Conservation (phyloP, 495 filamentous ascomycete species). For the Penicillium waksmanii region DNA sequence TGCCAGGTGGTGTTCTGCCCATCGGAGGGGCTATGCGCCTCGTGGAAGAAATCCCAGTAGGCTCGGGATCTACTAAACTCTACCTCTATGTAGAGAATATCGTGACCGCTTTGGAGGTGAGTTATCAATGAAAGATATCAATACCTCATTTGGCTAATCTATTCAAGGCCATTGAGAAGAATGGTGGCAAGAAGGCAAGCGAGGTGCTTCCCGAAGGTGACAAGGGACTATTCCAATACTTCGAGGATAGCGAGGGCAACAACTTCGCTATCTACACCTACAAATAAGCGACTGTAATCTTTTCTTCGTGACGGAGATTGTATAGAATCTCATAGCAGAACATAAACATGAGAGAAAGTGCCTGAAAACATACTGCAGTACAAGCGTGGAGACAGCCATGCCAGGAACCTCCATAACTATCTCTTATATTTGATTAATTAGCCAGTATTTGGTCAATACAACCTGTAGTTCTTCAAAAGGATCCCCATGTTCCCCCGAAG, state of each 20-base stretch:
- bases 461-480: background rate
- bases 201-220: conserved; percentile 12
- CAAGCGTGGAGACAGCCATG: background rate
- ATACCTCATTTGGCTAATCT: conserved; percentile 6
- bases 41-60: conserved; percentile 8
- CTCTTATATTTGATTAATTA: background rate
- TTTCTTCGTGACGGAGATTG: too few species aligned
- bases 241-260: conserved; percentile 13
- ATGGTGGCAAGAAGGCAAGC: conserved; percentile 11
- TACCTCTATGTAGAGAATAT: conserved; percentile 16
- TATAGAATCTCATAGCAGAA: too few species aligned
- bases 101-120: conserved; percentile 10
- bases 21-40: conserved; percentile 9
- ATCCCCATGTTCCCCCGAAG: background rate
- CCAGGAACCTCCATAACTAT: background rate
- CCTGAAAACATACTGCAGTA: background rate
- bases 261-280: conserved; percentile 11
- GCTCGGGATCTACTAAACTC: conserved; percentile 10
- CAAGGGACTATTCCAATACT: conserved; percentile 15
- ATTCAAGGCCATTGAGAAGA: conserved; percentile 10
- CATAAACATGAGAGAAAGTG: background rate
- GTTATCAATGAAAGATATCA: background rate
- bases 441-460: background rate
- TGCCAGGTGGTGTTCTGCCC: conserved; percentile 12
- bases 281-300: conserved; percentile 1